Percentiles rank a stretch among this genome's conserved stretches.
Conservation (phyloP, 2,329 filamentous ascomycete species). For the Penicillium sclerotigenum region DNA sequence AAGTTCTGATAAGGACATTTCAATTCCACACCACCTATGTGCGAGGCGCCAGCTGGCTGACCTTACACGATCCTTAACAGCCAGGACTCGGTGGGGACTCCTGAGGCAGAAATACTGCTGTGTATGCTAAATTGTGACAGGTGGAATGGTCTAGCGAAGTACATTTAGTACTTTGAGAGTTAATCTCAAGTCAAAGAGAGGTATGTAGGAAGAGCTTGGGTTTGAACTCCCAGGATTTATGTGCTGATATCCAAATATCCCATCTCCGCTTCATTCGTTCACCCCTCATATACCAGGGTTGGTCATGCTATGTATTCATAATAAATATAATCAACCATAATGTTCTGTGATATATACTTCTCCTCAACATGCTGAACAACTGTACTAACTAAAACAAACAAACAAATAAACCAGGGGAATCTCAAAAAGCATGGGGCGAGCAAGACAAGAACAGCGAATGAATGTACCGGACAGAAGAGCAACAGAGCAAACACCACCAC, state of each 20-base stretch:
- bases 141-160: background rate
- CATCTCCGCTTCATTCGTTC: background rate
- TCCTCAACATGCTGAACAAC: conserved; percentile 17
- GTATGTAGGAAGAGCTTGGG: background rate
- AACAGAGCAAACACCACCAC: conserved; percentile 27
- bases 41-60: no score
- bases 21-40: no score
- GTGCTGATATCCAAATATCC: background rate
- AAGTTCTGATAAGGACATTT: no score
- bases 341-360: conserved; percentile 19
- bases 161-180: background rate
- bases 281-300: background rate
- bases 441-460: conserved; percentile 18
- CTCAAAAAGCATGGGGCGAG: conserved; percentile 14
- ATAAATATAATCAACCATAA: conserved; percentile 2
- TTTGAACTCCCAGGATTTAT: background rate
- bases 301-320: background rate
- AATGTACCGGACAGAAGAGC: conserved; percentile 21
- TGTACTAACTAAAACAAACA: conserved; percentile 18
- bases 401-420: conserved; percentile 18
- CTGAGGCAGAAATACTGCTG: no score
- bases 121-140: background rate
- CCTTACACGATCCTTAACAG: no score
- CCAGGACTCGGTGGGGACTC: no score
- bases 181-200: background rate